Conservation (phyloP, 352 stramenopile genomes). For the Thraustochytrium sp. region DNA sequence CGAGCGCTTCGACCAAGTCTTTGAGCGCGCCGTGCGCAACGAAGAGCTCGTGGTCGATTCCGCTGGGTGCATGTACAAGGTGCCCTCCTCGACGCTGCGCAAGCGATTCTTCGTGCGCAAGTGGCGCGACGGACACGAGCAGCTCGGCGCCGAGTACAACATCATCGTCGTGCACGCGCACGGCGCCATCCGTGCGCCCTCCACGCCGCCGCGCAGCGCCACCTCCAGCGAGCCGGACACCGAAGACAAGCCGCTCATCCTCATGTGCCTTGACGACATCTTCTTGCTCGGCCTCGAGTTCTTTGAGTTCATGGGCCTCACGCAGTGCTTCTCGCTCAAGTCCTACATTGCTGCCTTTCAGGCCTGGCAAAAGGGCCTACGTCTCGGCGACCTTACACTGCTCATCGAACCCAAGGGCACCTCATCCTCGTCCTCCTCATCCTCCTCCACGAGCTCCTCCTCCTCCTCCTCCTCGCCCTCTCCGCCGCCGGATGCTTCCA, state of each 20-base stretch:
- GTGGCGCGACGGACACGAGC: neutral
- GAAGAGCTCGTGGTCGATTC: slow-evolving; percentile 1
- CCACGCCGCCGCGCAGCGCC: too few species aligned
- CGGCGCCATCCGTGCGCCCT: neutral
- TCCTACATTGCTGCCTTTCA: neutral
- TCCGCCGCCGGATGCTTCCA: neutral
- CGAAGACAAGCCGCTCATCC: slow-evolving; percentile 1
- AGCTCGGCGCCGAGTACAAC: slow-evolving; percentile 9
- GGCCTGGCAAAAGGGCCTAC: neutral
- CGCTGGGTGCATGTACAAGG: neutral
- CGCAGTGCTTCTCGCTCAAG: neutral
- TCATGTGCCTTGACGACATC: slow-evolving; percentile 23
- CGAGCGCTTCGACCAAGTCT: slow-evolving; percentile 1
- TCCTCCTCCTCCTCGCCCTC: neutral
- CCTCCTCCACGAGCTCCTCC: neutral
- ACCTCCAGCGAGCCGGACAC: neutral
- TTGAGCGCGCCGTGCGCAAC: neutral
- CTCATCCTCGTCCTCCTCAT: neutral
- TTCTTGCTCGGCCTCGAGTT: slow-evolving; percentile 23
- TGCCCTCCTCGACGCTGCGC: neutral
- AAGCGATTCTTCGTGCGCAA: slow-evolving; percentile 3
- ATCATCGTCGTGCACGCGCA: slow-evolving; percentile 24
- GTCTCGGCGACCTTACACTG: neutral
- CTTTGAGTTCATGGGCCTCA: slow-evolving; percentile 32
- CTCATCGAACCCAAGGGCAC: neutral